A percentile compares a stretch with the other conserved stretches of the same genome.
These are phyloP conservation scores for Trametes cinnabarina DNA, from an alignment of 768 basidiomycete species.

Conservation along the genomic window DNA sequence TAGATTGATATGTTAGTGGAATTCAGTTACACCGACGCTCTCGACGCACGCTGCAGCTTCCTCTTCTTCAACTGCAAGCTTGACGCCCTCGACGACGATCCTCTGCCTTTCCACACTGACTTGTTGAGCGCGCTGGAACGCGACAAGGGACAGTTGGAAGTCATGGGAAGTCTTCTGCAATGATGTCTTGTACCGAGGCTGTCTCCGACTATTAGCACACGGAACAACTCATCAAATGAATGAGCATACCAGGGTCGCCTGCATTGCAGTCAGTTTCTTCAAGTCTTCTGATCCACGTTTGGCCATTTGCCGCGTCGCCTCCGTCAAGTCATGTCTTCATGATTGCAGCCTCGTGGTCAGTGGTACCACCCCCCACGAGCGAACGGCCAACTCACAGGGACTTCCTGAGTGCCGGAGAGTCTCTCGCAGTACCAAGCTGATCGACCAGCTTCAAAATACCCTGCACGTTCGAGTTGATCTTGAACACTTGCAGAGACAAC, in stretches of 20 bases:
- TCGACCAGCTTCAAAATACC: conserved; percentile 96
- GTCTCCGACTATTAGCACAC: neutral
- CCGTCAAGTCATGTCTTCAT: conserved; percentile 86
- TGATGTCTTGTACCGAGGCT: conserved; percentile 80
- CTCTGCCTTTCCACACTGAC: conserved; percentile 87
- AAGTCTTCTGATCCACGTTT: conserved; percentile 92
- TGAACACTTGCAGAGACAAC: conserved; percentile 92
- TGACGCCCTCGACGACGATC: conserved; percentile 84
- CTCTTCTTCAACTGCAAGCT: conserved; percentile 79
- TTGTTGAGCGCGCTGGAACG: conserved; percentile 91
- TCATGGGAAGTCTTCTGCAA: conserved; percentile 94
- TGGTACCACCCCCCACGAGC: neutral
- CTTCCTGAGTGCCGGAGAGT: conserved; percentile 77
- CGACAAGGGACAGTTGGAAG: conserved; percentile 82
- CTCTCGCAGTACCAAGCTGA: conserved; percentile 82
- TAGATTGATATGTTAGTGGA: neutral
- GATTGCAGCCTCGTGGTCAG: neutral
- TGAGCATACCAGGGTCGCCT: conserved; percentile 52
- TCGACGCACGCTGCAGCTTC: conserved; percentile 32
- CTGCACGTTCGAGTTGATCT: conserved; percentile 97
- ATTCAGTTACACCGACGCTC: neutral
- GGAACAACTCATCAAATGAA: neutral
- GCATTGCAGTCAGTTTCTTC: conserved; percentile 79
- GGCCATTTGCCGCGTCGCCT: conserved; percentile 91
- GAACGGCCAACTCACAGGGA: conserved; percentile 63